These are phyloP conservation scores for Fraxinus velutina DNA, from an alignment of 305 asterid species.

Conservation along the genomic window DNA sequence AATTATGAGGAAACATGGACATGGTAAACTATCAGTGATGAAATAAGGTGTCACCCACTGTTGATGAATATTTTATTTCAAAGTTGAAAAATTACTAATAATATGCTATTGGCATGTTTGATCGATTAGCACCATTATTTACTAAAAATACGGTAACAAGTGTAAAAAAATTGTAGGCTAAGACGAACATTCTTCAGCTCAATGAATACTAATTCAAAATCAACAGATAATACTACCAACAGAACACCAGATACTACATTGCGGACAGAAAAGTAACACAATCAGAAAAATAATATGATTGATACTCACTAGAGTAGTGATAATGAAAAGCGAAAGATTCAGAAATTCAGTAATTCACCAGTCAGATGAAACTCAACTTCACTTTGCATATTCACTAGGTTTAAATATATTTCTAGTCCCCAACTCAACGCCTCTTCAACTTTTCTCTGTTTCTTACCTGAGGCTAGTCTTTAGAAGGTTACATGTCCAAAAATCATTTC, in stretches of 20 bases:
- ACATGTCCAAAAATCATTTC: neutral
- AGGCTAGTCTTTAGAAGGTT: neutral
- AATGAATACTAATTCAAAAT: neutral
- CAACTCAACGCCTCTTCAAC: neutral
- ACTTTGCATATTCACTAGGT: neutral
- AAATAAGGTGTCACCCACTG: neutral
- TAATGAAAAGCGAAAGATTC: neutral
- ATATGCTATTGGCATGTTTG: neutral
- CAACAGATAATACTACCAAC: neutral
- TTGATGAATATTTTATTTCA: neutral
- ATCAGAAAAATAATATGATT: neutral
- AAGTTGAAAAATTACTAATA: neutral
- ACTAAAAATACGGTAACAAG: neutral
- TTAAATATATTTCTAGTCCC: neutral
- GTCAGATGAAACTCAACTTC: neutral
- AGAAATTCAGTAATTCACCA: neutral
- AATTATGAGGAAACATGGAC: neutral
- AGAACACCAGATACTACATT: neutral
- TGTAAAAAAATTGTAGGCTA: neutral
- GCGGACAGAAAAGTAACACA: neutral
- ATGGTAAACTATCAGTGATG: neutral
- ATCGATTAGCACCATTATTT: neutral
- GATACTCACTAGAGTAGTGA: neutral
- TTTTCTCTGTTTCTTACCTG: neutral
- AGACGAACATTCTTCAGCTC: neutral